Base-by-base conservation (phyloP, 164 flowering plant species). In the Vitis labrusca region DNA sequence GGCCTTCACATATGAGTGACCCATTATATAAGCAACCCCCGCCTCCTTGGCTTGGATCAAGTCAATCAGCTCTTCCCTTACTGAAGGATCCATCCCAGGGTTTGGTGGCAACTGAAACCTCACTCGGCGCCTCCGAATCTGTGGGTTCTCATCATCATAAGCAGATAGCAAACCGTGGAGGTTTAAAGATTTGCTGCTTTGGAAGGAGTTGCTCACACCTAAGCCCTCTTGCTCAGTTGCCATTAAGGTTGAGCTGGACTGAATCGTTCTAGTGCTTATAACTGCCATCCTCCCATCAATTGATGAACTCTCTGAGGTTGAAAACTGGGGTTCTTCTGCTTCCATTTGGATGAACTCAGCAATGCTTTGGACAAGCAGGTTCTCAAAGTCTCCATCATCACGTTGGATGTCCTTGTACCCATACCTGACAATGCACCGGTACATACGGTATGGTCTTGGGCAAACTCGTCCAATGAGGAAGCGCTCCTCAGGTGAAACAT, bases 311-410 rank as follows among this genome's bases (percentile, higher is more conserved):
- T 85, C 84, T 8, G 83, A 72, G 59, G 80, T 68, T 23, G 79
- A 71, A 17, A 63, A 61, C 60, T 85, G 90, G 16, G 92, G 82
- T 56, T 86, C 88, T 0, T 73, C 88, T 8, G 97, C 93, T 68
- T 93, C 98, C 94, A 88, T 93, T 74, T 86, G 94, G 69, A 93
- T 86, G 73, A 93, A 93, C 81, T 93, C 94, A 2, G 92, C 93
- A 64, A 93, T 85, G 80, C 91, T 91, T 70, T 79, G 87, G 50
- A 93, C 85, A 32, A 93, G 90, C 61, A 76, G 87, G 77, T 83
- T 82, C 82, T 93, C 98, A 78, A 93, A 93, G 70, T 89, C 77
- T 10, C 88, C 94, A 69, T 88, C 83, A 67, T 93, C 98, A 16
- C 86, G 81, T 11, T 80, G 91, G 50, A 89, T 78, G 72, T 93